These are phyloP conservation scores for Psidium guajava DNA, from an alignment of 345 rosid species.

Conservation along the genomic window DNA sequence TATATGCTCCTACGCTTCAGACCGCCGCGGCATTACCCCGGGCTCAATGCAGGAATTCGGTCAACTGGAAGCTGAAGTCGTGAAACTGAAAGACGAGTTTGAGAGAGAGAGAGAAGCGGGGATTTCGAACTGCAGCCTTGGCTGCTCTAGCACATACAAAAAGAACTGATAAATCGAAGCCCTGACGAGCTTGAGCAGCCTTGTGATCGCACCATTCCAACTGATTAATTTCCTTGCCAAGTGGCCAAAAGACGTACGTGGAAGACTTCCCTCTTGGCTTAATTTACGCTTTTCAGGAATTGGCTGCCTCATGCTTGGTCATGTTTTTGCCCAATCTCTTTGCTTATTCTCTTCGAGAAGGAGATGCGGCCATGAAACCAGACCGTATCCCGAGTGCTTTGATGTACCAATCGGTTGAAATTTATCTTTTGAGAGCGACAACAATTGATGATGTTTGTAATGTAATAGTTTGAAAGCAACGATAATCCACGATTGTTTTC, in stretches of 20 bases:
- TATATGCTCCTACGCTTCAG: too few relatives aligned
- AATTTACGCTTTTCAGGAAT: not conserved
- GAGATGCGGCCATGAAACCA: not conserved
- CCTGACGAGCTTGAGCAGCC: not conserved
- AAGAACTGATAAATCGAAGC: not conserved
- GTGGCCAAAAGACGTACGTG: not conserved
- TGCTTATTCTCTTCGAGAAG: not conserved
- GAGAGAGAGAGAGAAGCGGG: not conserved
- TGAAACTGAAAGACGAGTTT: slow-evolving; percentile 1
- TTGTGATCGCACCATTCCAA: not conserved
- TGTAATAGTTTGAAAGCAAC: not conserved
- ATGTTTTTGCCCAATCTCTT: not conserved
- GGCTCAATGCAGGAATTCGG: not conserved
- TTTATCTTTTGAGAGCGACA: not conserved
- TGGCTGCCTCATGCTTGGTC: not conserved
- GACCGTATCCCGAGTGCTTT: not conserved
- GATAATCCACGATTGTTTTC: not conserved
- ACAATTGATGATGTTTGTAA: not conserved
- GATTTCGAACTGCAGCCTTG: slow-evolving; percentile 1
- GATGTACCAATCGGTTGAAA: not conserved
- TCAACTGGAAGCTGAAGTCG: not conserved
- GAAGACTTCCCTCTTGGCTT: not conserved
- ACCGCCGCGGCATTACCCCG: not conserved
- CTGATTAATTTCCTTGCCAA: not conserved
- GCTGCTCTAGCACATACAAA: not conserved